phyloP scores from a whole-genome alignment of 2,329 filamentous ascomycete species.

The Westerdykella sp. region DNA sequence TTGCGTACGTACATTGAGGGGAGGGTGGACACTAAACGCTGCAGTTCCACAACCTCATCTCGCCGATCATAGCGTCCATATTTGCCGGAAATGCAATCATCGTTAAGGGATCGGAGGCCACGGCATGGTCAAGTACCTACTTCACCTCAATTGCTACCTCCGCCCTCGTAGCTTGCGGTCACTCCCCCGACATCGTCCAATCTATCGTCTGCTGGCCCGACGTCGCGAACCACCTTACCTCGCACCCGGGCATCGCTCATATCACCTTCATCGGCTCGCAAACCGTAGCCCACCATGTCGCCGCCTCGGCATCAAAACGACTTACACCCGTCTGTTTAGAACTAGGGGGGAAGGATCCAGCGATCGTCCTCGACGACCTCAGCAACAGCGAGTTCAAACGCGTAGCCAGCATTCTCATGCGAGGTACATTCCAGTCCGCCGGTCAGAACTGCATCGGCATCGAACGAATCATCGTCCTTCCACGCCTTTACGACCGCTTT shows the following conservation, averaged over 20 bases:
- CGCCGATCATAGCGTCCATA: constrained; percentile 81
- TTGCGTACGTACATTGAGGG: background rate
- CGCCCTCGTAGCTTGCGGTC: constrained; percentile 74
- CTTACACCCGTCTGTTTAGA: constrained; percentile 88
- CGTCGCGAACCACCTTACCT: constrained; percentile 73
- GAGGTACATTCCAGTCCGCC: constrained; percentile 88
- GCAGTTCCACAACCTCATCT: constrained; percentile 90
- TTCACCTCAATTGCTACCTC: constrained; percentile 73
- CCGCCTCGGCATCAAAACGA: constrained; percentile 73
- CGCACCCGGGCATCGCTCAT: constrained; percentile 76
- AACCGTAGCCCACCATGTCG: constrained; percentile 80
- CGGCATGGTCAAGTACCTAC: constrained; percentile 83
- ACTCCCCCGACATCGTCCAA: constrained; percentile 77
- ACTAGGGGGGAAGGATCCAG: constrained; percentile 90
- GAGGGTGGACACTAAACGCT: background rate
- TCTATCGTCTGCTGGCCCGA: constrained; percentile 82
- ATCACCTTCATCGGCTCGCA: constrained; percentile 94
- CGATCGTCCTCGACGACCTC: constrained; percentile 78
- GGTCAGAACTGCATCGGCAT: constrained; percentile 98
- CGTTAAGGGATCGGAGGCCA: constrained; percentile 92
- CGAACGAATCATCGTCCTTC: constrained; percentile 80
- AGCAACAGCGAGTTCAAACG: constrained; percentile 57
- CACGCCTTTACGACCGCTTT: constrained; percentile 68
- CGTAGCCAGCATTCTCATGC: constrained; percentile 76
- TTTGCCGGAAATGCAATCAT: constrained; percentile 89